phyloP scores from a whole-genome alignment of 2,329 filamentous ascomycete genomes.

The Mycogone perniciosa region DNA sequence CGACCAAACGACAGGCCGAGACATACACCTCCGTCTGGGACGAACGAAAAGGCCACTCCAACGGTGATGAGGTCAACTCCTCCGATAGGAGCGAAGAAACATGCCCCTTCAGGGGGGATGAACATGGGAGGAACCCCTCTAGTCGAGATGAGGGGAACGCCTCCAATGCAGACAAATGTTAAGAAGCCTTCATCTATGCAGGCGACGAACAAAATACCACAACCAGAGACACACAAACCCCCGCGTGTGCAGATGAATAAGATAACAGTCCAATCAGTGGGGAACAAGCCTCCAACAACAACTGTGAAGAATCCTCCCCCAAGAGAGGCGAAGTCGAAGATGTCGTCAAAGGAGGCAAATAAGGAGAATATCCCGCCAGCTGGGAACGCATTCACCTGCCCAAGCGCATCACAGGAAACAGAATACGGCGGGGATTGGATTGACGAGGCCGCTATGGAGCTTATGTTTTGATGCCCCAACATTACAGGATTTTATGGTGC shows the following conservation, averaged over 20 bases:
- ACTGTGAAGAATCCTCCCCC: not conserved
- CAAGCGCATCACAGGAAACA: constrained; percentile 29
- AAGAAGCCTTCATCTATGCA: no score
- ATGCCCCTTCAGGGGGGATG: no score
- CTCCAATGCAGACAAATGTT: no score
- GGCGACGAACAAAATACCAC: not conserved
- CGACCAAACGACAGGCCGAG: not conserved
- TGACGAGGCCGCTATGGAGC: constrained; percentile 30
- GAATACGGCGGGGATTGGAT: constrained; percentile 35
- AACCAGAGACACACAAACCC: not conserved
- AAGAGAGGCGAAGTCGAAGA: not conserved
- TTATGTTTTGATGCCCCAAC: constrained; percentile 16
- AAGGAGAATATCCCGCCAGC: constrained; percentile 21
- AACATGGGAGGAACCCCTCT: no score
- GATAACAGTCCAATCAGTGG: no score
- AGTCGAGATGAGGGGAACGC: no score
- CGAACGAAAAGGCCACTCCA: not conserved
- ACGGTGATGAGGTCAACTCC: no score
- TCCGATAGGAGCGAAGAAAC: no score
- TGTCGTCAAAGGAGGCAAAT: constrained; percentile 2
- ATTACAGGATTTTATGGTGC: constrained; percentile 3
- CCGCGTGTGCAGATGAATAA: not conserved
- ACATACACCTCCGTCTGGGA: not conserved
- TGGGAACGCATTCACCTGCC: not conserved
- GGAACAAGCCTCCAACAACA: not conserved